These are phyloP conservation scores for Irpex rosettiformis DNA, from an alignment of 1,284 basidiomycete genomes.

Conservation along the genomic window DNA sequence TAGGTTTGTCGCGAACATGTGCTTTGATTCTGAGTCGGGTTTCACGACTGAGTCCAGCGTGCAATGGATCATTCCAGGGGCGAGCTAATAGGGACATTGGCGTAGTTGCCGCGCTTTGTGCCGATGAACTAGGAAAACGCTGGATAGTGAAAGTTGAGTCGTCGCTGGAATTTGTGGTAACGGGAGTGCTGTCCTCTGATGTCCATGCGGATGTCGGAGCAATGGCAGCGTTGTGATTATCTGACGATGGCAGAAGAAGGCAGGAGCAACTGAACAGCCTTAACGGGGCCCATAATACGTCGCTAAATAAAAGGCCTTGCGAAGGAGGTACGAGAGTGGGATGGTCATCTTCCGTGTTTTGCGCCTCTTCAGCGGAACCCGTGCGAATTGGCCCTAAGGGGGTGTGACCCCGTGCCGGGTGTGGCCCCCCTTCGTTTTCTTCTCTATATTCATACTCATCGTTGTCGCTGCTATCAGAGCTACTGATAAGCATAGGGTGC, in stretches of 20 bases:
- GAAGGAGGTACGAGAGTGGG: neutral
- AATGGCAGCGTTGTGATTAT: neutral
- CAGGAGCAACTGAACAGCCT: neutral
- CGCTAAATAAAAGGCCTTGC: neutral
- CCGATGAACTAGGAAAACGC: constrained; percentile 5
- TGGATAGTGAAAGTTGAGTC: constrained; percentile 9
- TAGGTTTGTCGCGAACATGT: constrained; percentile 23
- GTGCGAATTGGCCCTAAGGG: too few relatives aligned
- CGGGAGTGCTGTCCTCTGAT: constrained; percentile 12
- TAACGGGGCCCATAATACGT: neutral
- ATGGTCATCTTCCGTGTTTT: neutral
- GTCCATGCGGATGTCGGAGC: constrained; percentile 5
- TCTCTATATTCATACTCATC: constrained; percentile 13
- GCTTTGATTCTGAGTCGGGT: constrained; percentile 27
- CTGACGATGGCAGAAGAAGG: neutral
- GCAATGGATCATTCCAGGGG: constrained; percentile 26
- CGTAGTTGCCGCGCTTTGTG: constrained; percentile 9
- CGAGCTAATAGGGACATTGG: constrained; percentile 21
- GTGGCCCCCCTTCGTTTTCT: neutral
- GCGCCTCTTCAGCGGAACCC: neutral
- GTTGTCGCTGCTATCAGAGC: constrained; percentile 10
- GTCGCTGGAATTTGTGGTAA: constrained; percentile 13
- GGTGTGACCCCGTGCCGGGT: neutral
- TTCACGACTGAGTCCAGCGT: constrained; percentile 27
- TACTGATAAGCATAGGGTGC: constrained; percentile 6